Base-by-base conservation (phyloP, 1,139 yeast species). In the Taphrina confusa region DNA sequence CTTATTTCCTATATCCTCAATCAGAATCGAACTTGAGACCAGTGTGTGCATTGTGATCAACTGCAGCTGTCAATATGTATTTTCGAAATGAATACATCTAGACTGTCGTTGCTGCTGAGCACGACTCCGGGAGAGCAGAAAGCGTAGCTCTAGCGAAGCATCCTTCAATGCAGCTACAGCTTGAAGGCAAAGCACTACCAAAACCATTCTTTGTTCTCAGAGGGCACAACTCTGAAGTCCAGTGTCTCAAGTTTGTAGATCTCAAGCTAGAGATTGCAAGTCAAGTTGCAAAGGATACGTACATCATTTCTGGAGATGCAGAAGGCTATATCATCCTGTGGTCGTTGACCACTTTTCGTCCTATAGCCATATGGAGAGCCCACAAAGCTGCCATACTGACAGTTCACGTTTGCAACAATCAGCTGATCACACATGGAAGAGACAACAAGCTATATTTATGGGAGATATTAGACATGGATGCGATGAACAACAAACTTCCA, bases 301-400 rank as follows among this genome's bases (percentile, higher is more conserved):
- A n/a, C 9, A 51, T 56, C 14, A 16, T 56, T 6, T 45, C 60
- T 18, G 60, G 60, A 8, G 60, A 56, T 37, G 60, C 47, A 2
- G 52, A 34, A 2, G 60, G 60, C 16, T 45, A 18, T 16, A 25
- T 46, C 25, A 46, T 56, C 25, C 12, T 45, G 18, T 56, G 60
- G 60, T 45, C 47, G 2, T 40, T 46, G 25, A 14, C 11, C n/a
- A 56, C 46, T 9, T 46, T 27, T 30, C 60, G 60, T n/a, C 54
- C 60, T 5, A 40, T 45, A 4, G 60, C 60, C 14, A 46, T 56
- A 27, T 56, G 60, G 60, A 37, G 36, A 8, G 60, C 60, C n/a
- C 60, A 56, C 25, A 20, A 12, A 18, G 54, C 39, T 8, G 60
- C 54, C 3, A 14, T 56, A 8, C 46, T 56, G 14, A 22, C 33